These are phyloP conservation scores for Pleurotus pulmonarius DNA, from an alignment of 768 basidiomycete genomes.

Conservation along the genomic window DNA sequence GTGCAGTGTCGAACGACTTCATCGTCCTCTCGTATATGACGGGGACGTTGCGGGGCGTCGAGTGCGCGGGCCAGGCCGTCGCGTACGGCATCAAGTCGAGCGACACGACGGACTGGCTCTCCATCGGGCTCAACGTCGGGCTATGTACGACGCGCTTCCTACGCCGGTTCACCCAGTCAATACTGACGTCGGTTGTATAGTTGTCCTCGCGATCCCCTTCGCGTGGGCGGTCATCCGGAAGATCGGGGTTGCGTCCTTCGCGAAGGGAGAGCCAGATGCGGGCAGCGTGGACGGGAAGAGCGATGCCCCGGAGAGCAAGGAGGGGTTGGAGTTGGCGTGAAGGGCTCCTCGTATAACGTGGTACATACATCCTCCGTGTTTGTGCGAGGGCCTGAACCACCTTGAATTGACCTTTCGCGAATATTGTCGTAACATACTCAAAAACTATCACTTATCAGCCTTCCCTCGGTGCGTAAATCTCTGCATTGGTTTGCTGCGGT, in stretches of 20 bases:
- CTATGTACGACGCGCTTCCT: conserved; percentile 21
- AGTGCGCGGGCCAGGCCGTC: conserved; percentile 29
- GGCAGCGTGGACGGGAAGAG: not conserved
- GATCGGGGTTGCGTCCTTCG: conserved; percentile 16
- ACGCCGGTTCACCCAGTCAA: not conserved
- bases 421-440: no score
- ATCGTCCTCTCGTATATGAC: conserved; percentile 30
- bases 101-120: conserved; percentile 28
- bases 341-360: no score
- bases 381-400: no score
- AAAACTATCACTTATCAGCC: no score
- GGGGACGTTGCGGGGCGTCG: conserved; percentile 27
- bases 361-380: no score
- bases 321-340: not conserved
- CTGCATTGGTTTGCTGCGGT: no score
- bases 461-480: no score
- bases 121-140: conserved; percentile 28
- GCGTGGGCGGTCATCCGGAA: conserved; percentile 27
- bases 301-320: not conserved
- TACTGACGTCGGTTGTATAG: conserved; percentile 10
- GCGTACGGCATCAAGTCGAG: conserved; percentile 29
- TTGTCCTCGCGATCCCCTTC: conserved; percentile 26
- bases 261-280: no score
- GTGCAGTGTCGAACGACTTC: conserved; percentile 28
- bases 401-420: no score